A percentile compares a stretch with the other conserved stretches of the same genome.
phyloP scores from a whole-genome alignment of 2,329 filamentous ascomycete species.

The Fusarium foetens region DNA sequence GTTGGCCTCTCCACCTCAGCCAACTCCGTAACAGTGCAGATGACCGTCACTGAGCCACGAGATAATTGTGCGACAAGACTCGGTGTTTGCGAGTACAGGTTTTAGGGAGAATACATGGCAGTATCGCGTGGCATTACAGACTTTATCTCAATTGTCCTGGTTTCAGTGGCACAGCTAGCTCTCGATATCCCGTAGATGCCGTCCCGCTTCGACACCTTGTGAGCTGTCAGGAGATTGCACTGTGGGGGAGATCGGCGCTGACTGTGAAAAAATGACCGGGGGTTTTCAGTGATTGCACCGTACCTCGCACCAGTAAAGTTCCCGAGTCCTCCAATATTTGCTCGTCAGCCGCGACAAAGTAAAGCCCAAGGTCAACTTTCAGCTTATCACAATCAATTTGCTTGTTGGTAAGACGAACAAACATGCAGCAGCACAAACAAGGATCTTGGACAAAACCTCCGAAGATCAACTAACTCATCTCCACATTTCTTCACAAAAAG shows the following conservation, averaged over 20 bases:
- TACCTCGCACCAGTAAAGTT: not conserved
- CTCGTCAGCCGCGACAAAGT: not conserved
- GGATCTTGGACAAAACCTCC: not conserved
- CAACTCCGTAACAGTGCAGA: not conserved
- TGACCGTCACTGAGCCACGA: not conserved
- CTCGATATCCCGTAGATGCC: slow-evolving; percentile 1
- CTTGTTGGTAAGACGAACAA: not conserved
- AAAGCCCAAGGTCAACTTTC: not conserved
- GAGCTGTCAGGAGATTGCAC: slow-evolving; percentile 32
- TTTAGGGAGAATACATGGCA: not conserved
- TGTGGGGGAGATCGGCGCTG: slow-evolving; percentile 35
- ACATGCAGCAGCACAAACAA: not conserved
- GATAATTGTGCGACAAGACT: not conserved
- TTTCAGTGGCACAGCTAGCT: not conserved
- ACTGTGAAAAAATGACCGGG: not conserved
- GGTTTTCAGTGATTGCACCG: not conserved
- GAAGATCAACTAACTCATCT: not conserved
- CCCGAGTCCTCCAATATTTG: not conserved
- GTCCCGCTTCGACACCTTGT: slow-evolving; percentile 16
- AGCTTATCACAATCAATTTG: not conserved
- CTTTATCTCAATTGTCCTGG: not conserved
- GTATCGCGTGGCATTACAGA: not conserved
- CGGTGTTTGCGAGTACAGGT: not conserved
- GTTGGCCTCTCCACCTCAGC: not conserved
- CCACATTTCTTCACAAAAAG: not conserved